phyloP scores from a whole-genome alignment of 768 basidiomycete genomes.

The Pisolithus sp. region DNA sequence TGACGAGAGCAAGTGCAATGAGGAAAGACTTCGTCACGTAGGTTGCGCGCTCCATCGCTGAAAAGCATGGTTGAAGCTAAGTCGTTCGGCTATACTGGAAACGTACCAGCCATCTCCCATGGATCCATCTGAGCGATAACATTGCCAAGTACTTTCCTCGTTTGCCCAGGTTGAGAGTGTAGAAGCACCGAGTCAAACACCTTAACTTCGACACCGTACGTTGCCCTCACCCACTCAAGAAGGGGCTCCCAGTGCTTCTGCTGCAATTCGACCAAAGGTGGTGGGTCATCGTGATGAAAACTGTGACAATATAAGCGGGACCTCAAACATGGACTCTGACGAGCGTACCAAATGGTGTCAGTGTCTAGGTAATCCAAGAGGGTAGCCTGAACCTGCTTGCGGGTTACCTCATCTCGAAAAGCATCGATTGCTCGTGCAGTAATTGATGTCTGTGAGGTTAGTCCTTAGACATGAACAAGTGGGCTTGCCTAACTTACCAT shows the following conservation, averaged over 20 bases:
- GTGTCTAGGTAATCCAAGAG: conserved; percentile 87
- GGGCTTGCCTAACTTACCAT: conserved; percentile 49
- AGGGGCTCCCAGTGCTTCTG: conserved; percentile 84
- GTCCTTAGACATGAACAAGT: conserved; percentile 5
- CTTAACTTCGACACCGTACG: conserved; percentile 60
- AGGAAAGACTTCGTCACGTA: conserved; percentile 89
- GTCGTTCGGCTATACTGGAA: background rate
- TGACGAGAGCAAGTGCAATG: conserved; percentile 78
- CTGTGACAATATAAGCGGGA: conserved; percentile 32
- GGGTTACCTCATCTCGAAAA: conserved; percentile 48
- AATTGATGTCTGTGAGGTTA: conserved; percentile 68
- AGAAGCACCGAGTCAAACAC: conserved; percentile 69
- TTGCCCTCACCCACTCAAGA: conserved; percentile 66
- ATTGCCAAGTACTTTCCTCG: conserved; percentile 50
- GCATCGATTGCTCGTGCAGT: conserved; percentile 86
- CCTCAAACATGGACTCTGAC: background rate
- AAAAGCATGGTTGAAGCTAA: background rate
- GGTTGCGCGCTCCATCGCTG: conserved; percentile 88
- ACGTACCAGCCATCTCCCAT: conserved; percentile 87
- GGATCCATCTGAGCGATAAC: conserved; percentile 60
- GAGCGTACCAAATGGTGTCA: conserved; percentile 79
- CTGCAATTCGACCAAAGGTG: conserved; percentile 71
- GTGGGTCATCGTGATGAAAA: conserved; percentile 77
- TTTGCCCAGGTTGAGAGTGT: conserved; percentile 62
- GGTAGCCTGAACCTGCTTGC: conserved; percentile 56